Conservation (phyloP, 2,329 filamentous ascomycete species). For the Incumbomyces lentus region DNA sequence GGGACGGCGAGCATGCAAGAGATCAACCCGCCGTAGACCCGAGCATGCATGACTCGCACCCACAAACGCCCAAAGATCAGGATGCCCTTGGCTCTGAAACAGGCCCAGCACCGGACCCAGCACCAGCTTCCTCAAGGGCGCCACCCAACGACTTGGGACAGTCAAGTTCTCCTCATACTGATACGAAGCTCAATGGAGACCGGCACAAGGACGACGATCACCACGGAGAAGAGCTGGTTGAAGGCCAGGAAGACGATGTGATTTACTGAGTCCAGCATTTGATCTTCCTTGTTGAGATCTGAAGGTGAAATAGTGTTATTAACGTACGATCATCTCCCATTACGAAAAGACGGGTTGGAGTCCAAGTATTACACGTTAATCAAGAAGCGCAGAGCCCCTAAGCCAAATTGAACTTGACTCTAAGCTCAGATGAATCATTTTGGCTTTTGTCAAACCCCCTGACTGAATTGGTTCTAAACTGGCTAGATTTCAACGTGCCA, state of each 20-base stretch:
- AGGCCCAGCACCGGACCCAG: background rate
- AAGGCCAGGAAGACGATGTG: constrained; percentile 80
- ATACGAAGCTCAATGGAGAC: constrained; percentile 23
- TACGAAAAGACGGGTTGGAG: too few relatives aligned
- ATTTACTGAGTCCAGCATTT: constrained; percentile 53
- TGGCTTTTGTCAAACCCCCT: too few relatives aligned
- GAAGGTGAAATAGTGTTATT: too few relatives aligned
- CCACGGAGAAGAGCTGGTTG: constrained; percentile 65
- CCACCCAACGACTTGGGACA: constrained; percentile 7
- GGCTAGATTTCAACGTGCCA: too few relatives aligned
- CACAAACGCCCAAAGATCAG: background rate
- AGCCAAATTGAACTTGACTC: too few relatives aligned
- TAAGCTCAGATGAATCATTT: too few relatives aligned
- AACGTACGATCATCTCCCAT: too few relatives aligned
- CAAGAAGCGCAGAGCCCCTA: too few relatives aligned
- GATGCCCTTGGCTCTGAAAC: background rate
- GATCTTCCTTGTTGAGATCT: too few relatives aligned
- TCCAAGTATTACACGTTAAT: too few relatives aligned
- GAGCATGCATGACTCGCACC: background rate
- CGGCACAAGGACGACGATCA: constrained; percentile 51
- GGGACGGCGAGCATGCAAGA: constrained; percentile 17
- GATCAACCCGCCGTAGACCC: background rate
- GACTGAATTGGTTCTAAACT: too few relatives aligned
- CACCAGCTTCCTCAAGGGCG: background rate
- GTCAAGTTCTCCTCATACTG: constrained; percentile 23